phyloP scores from a whole-genome alignment of 495 filamentous ascomycete species.

The Penicillium steckii region DNA sequence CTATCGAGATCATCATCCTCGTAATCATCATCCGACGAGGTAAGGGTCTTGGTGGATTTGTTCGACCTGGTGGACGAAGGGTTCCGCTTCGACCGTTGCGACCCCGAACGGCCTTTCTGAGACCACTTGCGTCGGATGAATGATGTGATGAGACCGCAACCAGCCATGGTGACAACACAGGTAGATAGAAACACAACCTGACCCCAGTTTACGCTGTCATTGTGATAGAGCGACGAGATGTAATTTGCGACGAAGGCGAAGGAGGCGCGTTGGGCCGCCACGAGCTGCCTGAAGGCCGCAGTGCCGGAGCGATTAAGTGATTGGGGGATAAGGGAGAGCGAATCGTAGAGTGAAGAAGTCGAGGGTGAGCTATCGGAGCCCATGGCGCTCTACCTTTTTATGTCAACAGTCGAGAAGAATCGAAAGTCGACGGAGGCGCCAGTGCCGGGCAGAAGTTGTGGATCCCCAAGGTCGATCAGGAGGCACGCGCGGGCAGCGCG shows the following conservation, averaged over 20 bases:
- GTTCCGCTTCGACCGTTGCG: background rate
- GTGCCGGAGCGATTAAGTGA: conserved; percentile 8
- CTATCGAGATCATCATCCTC: conserved; percentile 47
- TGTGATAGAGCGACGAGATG: conserved; percentile 21
- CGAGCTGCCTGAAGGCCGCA: conserved; percentile 13
- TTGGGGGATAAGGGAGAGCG: conserved; percentile 8
- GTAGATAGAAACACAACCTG: conserved; percentile 38
- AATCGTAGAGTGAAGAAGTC: conserved; percentile 16
- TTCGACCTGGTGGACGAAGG: conserved; percentile 18
- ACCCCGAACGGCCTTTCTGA: conserved; percentile 8
- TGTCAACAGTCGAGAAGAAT: background rate
- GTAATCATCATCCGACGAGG: conserved; percentile 44
- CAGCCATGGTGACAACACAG: conserved; percentile 39
- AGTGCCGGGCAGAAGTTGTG: conserved; percentile 10
- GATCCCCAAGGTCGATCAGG: conserved; percentile 6
- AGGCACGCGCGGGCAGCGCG: conserved; percentile 17
- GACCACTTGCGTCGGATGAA: conserved; percentile 29
- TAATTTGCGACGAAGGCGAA: conserved; percentile 19
- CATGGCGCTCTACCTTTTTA: conserved; percentile 19
- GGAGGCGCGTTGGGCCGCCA: conserved; percentile 15
- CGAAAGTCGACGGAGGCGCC: conserved; percentile 1
- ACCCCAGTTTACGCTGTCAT: conserved; percentile 32
- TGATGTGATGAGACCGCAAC: conserved; percentile 40
- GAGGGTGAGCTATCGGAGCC: conserved; percentile 9
- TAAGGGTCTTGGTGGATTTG: conserved; percentile 31